Conservation (phyloP, 2,329 filamentous ascomycete species). For the Phaeomoniella chlamydospora region DNA sequence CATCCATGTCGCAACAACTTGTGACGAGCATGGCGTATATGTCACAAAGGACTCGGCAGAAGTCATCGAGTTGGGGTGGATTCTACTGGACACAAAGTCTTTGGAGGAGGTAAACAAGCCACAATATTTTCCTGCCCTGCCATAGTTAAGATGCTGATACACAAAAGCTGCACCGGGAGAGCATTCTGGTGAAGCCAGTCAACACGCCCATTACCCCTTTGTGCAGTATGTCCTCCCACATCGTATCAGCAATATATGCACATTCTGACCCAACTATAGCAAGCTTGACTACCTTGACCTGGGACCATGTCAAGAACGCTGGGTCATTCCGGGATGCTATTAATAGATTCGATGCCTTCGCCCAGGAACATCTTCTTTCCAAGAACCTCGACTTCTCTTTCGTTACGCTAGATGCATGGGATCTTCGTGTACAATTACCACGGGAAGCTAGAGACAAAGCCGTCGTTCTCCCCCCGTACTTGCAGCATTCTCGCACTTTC, state of each 20-base stretch:
- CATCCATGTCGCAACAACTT: constrained; percentile 96
- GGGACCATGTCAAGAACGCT: constrained; percentile 96
- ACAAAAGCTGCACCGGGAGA: constrained; percentile 76
- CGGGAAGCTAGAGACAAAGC: constrained; percentile 97
- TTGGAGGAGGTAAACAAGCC: constrained; percentile 66
- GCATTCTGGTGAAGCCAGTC: constrained; percentile 91
- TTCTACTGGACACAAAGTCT: constrained; percentile 78
- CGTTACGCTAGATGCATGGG: constrained; percentile 96
- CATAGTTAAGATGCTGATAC: constrained; percentile 3
- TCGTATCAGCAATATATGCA: constrained; percentile 6
- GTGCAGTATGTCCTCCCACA: constrained; percentile 64
- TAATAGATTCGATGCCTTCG: constrained; percentile 86
- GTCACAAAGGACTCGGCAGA: constrained; percentile 98
- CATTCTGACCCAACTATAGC: constrained; percentile 37
- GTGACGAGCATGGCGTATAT: constrained; percentile 97
- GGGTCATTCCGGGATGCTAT: constrained; percentile 95
- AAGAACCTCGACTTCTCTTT: constrained; percentile 97
- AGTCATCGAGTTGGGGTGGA: constrained; percentile 98
- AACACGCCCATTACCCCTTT: constrained; percentile 97
- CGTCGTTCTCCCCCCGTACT: constrained; percentile 86
- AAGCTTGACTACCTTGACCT: constrained; percentile 92
- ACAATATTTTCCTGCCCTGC: constrained; percentile 14
- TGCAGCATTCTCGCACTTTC: constrained; percentile 95
- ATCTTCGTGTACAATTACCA: constrained; percentile 91
- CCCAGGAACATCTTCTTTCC: constrained; percentile 74